Evolutionary conservation across 1,284 basidiomycete species (phyloP).

Genomic region (Trametes versicolor): DNA sequence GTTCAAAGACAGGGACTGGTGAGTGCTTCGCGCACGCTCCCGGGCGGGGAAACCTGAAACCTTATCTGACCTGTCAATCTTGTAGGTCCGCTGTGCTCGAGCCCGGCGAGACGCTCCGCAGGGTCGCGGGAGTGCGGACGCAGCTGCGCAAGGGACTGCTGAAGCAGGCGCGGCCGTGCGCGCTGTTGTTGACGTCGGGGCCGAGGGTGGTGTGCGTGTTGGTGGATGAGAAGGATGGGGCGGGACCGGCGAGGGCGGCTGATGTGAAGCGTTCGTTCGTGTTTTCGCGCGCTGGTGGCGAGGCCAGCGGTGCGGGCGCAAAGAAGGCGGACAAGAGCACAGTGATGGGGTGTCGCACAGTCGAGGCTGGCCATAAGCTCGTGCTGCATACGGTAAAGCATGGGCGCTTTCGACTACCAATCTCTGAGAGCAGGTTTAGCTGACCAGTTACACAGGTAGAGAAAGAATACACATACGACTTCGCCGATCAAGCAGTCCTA

Average conservation of each 20-base stretch:
- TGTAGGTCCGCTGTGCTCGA: constrained; percentile 27
- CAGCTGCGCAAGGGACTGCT: constrained; percentile 26
- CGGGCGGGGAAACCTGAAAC: background rate
- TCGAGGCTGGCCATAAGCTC: constrained; percentile 6
- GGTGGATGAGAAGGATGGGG: constrained; percentile 19
- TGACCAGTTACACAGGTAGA: constrained; percentile 14
- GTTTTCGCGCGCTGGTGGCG: background rate
- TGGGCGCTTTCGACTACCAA: background rate
- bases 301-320: background rate
- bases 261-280: constrained; percentile 28
- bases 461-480: constrained; percentile 25
- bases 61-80: constrained; percentile 1
- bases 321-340: constrained; percentile 13
- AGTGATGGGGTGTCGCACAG: constrained; percentile 4
- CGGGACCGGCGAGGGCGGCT: background rate
- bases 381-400: constrained; percentile 24
- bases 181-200: constrained; percentile 25
- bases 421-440: background rate
- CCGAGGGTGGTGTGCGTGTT: constrained; percentile 29
- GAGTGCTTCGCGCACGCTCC: background rate
- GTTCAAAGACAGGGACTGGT: constrained; percentile 27
- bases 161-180: constrained; percentile 27
- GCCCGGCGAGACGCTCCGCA: constrained; percentile 20
- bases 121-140: constrained; percentile 13
- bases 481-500: constrained; percentile 8